These are phyloP conservation scores for Tolypocladium album DNA, from an alignment of 2,329 filamentous ascomycete species.

Conservation along the genomic window DNA sequence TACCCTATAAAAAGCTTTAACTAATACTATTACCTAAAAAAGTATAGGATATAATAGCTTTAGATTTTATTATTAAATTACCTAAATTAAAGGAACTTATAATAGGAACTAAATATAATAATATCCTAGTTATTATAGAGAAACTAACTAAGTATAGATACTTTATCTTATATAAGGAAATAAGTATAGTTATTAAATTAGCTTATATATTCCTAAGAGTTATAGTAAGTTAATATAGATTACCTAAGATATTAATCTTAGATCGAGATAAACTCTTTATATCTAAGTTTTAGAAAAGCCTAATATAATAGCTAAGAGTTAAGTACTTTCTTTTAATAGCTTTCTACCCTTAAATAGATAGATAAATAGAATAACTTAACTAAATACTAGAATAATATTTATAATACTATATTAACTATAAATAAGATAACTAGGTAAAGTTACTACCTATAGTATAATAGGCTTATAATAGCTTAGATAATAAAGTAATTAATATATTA, in stretches of 20 bases:
- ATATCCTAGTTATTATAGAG: not conserved
- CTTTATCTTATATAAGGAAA: not conserved
- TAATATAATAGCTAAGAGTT: not conserved
- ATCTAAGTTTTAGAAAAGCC: not conserved
- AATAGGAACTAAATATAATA: not conserved
- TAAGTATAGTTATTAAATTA: not conserved
- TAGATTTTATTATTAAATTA: not conserved
- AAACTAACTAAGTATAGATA: not conserved
- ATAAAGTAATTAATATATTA: not conserved
- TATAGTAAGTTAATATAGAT: not conserved
- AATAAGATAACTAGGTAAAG: not conserved
- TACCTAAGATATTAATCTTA: not conserved
- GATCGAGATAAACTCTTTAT: not conserved
- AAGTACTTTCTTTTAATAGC: not conserved
- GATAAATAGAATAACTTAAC: not conserved
- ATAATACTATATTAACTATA: not conserved
- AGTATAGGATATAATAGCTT: not conserved
- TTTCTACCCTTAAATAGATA: not conserved
- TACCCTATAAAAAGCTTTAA: too few species aligned
- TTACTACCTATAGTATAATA: not conserved
- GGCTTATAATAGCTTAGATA: not conserved
- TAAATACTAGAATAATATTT: not conserved
- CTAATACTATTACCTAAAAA: too few species aligned
- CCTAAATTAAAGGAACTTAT: not conserved
- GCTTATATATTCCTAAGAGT: not conserved